Evolutionary conservation across 495 filamentous ascomycete genomes (phyloP), one percentile per base, ranked within the genome.

Genomic region (Bacidia gigantensis): DNA sequence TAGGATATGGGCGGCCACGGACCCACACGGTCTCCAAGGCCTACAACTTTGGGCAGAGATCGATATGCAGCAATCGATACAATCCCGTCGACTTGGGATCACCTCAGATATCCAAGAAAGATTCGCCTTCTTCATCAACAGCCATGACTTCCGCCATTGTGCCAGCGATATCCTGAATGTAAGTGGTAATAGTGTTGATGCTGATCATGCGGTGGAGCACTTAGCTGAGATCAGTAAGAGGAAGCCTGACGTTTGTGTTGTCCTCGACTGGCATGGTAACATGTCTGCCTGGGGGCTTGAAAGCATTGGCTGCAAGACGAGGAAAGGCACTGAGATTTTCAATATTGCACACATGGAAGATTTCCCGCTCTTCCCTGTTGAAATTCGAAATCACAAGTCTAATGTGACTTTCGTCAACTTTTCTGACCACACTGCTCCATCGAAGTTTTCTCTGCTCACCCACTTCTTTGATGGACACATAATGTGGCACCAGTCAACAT

Each of bases 201-300:
- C 82, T 10, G 75, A 81, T 46, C 77, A 83, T 54, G 82, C 82
- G 11, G 67, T 96, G 39, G 80, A 89, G 58, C 88, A 94, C 65
- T 71, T 97, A 3, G 81, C 89, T 25, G 87, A 93, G 54, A 79
- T 96, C 53, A 87, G 87, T 3, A 90, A 87, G 50, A 80, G 81
- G 23, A 82, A 74, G 46, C 93, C 90, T 0, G 93, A 99, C 59
- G 78, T 97, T 2, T 89, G 87, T 57, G 72, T 96, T 14, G 80
- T 90, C 2, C 71, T 94, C 48, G 89, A 99, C 66, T 82, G 83
- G 18, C 70, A 75, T 35, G 92, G 92, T 3, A 78, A 82, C 58
- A 88, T 97, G 87, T 87, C 86, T 44, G 92, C 89, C 0, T 95
- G 90, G 90, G 93, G 87, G 1, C 62, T 99, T 50, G 89, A 97